phyloP scores from a whole-genome alignment of 495 filamentous ascomycete species.

The Chlorociboria aeruginascens region DNA sequence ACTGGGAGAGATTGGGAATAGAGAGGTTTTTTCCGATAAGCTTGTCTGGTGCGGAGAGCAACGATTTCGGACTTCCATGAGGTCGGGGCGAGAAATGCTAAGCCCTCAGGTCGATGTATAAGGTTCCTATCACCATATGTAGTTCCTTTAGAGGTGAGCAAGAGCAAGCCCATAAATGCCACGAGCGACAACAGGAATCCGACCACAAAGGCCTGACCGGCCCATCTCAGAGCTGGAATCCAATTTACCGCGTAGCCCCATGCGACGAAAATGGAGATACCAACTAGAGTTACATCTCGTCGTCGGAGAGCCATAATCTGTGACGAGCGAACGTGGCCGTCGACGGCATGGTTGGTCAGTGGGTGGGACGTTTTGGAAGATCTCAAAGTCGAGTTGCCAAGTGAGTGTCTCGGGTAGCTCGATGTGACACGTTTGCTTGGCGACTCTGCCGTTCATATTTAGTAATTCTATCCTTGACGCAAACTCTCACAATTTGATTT shows the following conservation, averaged over 20 bases:
- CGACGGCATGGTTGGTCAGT: constrained; percentile 15
- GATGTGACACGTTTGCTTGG: not conserved
- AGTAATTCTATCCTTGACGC: too few relatives aligned
- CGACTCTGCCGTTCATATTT: not conserved
- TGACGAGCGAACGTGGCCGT: constrained; percentile 8
- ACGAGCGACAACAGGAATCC: constrained; percentile 45
- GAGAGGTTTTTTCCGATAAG: constrained; percentile 43
- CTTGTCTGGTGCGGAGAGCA: constrained; percentile 41
- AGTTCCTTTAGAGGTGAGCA: constrained; percentile 47
- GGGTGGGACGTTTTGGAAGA: constrained; percentile 1
- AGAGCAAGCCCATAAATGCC: constrained; percentile 41
- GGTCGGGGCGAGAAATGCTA: constrained; percentile 49
- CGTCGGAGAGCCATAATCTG: constrained; percentile 65
- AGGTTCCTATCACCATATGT: constrained; percentile 25
- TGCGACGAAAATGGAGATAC: constrained; percentile 61
- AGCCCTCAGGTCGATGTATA: constrained; percentile 30
- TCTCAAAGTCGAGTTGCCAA: not conserved
- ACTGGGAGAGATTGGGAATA: constrained; percentile 70
- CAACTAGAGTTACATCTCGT: constrained; percentile 61
- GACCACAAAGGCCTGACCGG: constrained; percentile 63
- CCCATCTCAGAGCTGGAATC: constrained; percentile 67
- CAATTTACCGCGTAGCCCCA: constrained; percentile 77
- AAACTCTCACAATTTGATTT: too few relatives aligned
- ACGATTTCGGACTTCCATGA: constrained; percentile 59
- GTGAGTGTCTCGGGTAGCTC: not conserved